phyloP scores from a whole-genome alignment of 495 filamentous ascomycete species.

The Aspergillus egyptiacus region DNA sequence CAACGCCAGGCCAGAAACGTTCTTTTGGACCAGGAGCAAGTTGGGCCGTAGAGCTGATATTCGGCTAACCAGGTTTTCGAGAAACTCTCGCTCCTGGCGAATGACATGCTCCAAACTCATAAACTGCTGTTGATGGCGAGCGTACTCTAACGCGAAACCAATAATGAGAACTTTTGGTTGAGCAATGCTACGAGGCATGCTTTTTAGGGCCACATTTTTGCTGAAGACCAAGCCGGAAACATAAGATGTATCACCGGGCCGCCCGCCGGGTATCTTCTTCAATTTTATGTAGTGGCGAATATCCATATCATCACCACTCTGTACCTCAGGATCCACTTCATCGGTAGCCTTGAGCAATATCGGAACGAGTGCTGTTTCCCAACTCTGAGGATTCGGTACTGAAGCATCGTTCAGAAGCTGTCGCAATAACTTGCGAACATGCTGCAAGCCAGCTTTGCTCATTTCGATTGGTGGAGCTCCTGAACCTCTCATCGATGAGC shows the following conservation, averaged over 20 bases:
- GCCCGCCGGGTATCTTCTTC: constrained; percentile 89
- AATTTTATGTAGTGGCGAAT: constrained; percentile 98
- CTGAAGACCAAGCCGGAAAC: constrained; percentile 95
- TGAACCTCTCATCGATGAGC: constrained; percentile 76
- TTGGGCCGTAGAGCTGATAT: constrained; percentile 80
- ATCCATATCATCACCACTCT: constrained; percentile 87
- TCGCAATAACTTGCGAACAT: constrained; percentile 75
- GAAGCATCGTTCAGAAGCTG: constrained; percentile 74
- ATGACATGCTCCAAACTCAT: constrained; percentile 98
- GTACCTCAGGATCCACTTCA: constrained; percentile 88
- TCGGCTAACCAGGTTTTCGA: constrained; percentile 87
- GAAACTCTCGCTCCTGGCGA: constrained; percentile 90
- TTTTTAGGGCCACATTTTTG: constrained; percentile 92
- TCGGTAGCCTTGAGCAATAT: constrained; percentile 88
- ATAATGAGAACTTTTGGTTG: constrained; percentile 87
- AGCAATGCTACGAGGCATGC: constrained; percentile 81
- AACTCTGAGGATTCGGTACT: constrained; percentile 65
- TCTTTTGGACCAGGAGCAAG: constrained; percentile 79
- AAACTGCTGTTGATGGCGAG: constrained; percentile 89
- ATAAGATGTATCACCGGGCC: constrained; percentile 85
- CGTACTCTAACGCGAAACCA: constrained; percentile 93
- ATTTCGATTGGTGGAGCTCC: constrained; percentile 71
- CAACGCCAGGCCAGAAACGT: constrained; percentile 84
- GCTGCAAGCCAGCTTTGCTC: constrained; percentile 78
- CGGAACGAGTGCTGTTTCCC: constrained; percentile 89